phyloP scores from a whole-genome alignment of 257 asterid genomes.

The Solanum chmielewskii region DNA sequence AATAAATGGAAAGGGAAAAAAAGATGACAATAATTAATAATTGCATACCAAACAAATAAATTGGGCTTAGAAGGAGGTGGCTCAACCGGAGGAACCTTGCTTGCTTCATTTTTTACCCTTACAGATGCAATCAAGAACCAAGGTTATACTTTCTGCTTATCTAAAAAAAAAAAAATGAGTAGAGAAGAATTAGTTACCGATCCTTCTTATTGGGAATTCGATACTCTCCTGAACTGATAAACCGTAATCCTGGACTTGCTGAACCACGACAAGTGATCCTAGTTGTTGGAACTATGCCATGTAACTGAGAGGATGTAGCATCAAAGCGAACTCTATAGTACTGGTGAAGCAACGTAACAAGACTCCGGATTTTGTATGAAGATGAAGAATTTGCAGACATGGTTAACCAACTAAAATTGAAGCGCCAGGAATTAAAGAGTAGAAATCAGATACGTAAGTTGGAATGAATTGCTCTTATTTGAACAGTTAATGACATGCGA shows the following conservation, averaged over 20 bases:
- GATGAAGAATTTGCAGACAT: conserved; percentile 32
- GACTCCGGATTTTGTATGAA: conserved; percentile 27
- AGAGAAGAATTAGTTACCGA: not conserved
- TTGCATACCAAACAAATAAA: conserved; percentile 37
- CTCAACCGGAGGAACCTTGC: conserved; percentile 1
- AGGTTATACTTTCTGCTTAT: not conserved
- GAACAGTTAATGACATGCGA: not conserved
- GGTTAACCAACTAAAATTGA: not conserved
- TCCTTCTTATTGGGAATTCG: not conserved
- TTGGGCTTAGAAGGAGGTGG: conserved; percentile 19
- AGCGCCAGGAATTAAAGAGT: not conserved
- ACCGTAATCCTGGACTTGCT: conserved; percentile 15
- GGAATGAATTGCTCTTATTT: not conserved
- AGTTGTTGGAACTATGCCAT: not conserved
- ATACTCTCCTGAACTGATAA: not conserved
- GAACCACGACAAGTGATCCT: not conserved
- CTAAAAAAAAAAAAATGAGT: not conserved
- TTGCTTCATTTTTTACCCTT: conserved; percentile 27
- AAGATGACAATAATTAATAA: not conserved
- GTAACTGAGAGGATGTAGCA: not conserved
- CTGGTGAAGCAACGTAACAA: conserved; percentile 29
- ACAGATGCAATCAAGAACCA: not conserved
- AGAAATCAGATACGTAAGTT: not conserved
- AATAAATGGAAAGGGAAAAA: not conserved
- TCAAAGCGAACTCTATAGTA: conserved; percentile 1